Percentiles rank a stretch among this genome's conserved stretches.
Evolutionary conservation across 805 yeast species (phyloP).

Genomic region (Suhomyces prunicola): DNA sequence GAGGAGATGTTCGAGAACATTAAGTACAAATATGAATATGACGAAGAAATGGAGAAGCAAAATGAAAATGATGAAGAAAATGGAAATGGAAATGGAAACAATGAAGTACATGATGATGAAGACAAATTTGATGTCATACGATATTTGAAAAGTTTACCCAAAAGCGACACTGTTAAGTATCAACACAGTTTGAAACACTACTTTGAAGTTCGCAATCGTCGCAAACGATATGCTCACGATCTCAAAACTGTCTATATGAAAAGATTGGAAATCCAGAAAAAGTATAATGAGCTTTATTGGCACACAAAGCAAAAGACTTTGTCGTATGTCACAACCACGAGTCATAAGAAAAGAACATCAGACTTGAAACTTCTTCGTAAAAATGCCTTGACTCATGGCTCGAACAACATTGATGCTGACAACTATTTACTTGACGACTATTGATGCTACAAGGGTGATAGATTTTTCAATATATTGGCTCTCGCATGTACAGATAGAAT

Average conservation of each 20-base stretch:
- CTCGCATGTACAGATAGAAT: not conserved
- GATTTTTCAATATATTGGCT: not conserved
- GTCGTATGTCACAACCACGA: not conserved
- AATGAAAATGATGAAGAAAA: conserved; percentile 5
- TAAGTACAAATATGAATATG: conserved; percentile 27
- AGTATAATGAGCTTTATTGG: not conserved
- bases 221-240: conserved; percentile 2
- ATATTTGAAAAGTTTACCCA: not conserved
- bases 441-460: not conserved
- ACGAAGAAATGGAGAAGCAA: conserved; percentile 11
- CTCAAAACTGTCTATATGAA: conserved; percentile 7
- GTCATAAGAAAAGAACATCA: not conserved
- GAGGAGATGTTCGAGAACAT: conserved; percentile 24
- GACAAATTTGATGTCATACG: conserved; percentile 5
- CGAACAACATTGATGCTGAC: conserved; percentile 10
- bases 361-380: not conserved
- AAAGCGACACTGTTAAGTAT: not conserved
- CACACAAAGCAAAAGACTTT: no score
- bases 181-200: not conserved
- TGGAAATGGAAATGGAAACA: conserved; percentile 5
- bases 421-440: conserved; percentile 10
- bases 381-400: conserved; percentile 12
- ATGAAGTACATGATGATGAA: conserved; percentile 7
- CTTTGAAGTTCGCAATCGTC: not conserved
- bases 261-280: conserved; percentile 8